phyloP scores from a whole-genome alignment of 768 basidiomycete genomes.

The Pisolithus orientalis region DNA sequence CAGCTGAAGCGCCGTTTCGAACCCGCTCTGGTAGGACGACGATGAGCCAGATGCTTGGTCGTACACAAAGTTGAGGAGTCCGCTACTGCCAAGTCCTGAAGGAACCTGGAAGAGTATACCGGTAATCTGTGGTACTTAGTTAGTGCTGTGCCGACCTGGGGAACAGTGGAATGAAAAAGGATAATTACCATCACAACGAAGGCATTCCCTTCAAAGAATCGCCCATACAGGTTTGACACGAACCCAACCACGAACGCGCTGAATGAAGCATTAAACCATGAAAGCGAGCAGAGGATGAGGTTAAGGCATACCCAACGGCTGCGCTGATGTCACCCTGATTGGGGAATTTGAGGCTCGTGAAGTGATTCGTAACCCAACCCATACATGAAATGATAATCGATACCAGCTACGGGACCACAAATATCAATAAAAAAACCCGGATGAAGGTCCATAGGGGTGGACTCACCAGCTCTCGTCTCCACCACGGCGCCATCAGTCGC shows the following conservation, averaged over 20 bases:
- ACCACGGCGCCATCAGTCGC: constrained; percentile 56
- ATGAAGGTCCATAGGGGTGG: background rate
- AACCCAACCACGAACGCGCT: constrained; percentile 79
- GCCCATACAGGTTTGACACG: constrained; percentile 70
- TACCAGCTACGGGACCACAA: constrained; percentile 28
- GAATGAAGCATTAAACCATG: constrained; percentile 1
- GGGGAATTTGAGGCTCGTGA: constrained; percentile 49
- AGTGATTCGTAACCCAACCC: constrained; percentile 78
- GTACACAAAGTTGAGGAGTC: constrained; percentile 65
- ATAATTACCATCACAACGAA: constrained; percentile 73
- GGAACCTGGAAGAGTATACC: constrained; percentile 84
- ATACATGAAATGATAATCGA: constrained; percentile 55
- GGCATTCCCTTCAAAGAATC: constrained; percentile 65
- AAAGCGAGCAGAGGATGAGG: background rate
- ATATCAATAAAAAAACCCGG: background rate
- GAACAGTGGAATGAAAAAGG: background rate
- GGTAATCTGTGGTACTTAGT: constrained; percentile 40
- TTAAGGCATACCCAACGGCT: constrained; percentile 52
- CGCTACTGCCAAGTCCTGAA: constrained; percentile 73
- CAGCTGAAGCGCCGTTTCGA: constrained; percentile 69
- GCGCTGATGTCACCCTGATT: constrained; percentile 73
- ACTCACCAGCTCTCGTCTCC: constrained; percentile 49
- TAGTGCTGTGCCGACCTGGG: background rate
- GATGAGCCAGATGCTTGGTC: constrained; percentile 47
- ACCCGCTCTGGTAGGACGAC: constrained; percentile 59